These are phyloP conservation scores for Coemansia reversa DNA, from an alignment of 192 early-diverging fungal species.

Conservation along the genomic window DNA sequence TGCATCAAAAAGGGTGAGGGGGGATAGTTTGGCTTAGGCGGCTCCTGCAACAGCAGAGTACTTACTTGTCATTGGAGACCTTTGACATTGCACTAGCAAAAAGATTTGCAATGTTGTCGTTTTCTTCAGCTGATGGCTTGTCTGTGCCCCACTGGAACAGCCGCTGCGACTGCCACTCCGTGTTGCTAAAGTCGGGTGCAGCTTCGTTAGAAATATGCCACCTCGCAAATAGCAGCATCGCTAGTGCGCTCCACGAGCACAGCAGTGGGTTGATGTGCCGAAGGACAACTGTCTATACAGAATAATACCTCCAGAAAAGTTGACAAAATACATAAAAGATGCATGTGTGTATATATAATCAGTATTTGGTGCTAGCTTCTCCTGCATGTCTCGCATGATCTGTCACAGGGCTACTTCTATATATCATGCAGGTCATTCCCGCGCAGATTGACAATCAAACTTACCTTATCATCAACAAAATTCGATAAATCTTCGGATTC, in stretches of 20 bases:
- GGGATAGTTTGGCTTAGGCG: not conserved
- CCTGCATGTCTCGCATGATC: not conserved
- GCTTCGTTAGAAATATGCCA: slow-evolving; percentile 44
- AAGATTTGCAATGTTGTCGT: slow-evolving; percentile 9
- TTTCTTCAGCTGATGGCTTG: not conserved
- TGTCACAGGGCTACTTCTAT: not conserved
- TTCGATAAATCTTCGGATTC: not conserved
- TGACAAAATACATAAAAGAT: not conserved
- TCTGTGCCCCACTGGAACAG: slow-evolving; percentile 27
- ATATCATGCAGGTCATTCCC: not conserved
- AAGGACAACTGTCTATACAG: slow-evolving; percentile 30
- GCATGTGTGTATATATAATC: not conserved
- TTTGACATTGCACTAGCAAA: slow-evolving; percentile 10
- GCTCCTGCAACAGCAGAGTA: slow-evolving; percentile 1
- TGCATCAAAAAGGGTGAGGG: not conserved
- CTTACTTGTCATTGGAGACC: slow-evolving; percentile 51
- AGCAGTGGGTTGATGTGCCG: slow-evolving; percentile 45
- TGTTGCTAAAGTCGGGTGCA: slow-evolving; percentile 36
- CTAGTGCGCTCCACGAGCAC: slow-evolving; percentile 42
- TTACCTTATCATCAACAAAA: slow-evolving; percentile 11
- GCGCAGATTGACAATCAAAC: not conserved
- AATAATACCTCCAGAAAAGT: not conserved
- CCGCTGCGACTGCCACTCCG: slow-evolving; percentile 35
- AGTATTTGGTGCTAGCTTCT: not conserved
- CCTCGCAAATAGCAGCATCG: slow-evolving; percentile 35